Evolutionary conservation across 140 eudicot species (phyloP).

Genomic region (Erigeron philadelphicus): DNA sequence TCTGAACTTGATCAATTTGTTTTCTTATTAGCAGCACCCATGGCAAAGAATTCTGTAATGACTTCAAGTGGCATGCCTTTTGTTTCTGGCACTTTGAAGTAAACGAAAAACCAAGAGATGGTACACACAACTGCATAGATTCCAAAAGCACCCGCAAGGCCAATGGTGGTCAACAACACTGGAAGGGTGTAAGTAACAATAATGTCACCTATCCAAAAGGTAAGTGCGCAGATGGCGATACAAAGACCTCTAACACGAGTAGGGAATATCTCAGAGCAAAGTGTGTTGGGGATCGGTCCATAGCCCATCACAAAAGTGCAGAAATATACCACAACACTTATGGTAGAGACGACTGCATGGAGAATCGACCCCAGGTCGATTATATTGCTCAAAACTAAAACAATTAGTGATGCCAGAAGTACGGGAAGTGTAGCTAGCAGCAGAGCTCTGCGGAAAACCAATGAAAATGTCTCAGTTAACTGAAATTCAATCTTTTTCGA

Average conservation of each 20-base stretch:
- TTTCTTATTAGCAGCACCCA: slow-evolving; percentile 63
- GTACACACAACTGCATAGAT: slow-evolving; percentile 74
- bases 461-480: background rate
- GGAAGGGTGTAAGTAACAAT: slow-evolving; percentile 91
- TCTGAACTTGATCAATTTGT: slow-evolving; percentile 25
- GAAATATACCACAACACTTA: slow-evolving; percentile 73
- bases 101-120: slow-evolving; percentile 78
- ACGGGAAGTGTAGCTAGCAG: slow-evolving; percentile 72
- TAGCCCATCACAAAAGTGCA: slow-evolving; percentile 98
- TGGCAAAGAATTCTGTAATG: slow-evolving; percentile 87
- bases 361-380: slow-evolving; percentile 40
- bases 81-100: slow-evolving; percentile 84
- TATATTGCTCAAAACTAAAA: slow-evolving; percentile 60
- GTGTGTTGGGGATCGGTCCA: slow-evolving; percentile 95
- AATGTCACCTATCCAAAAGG: slow-evolving; percentile 89
- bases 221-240: slow-evolving; percentile 90
- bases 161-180: slow-evolving; percentile 67
- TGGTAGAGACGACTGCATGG: slow-evolving; percentile 77
- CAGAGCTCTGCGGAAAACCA: slow-evolving; percentile 41
- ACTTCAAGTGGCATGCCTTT: slow-evolving; percentile 99
- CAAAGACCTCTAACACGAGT: slow-evolving; percentile 95
- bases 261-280: slow-evolving; percentile 92
- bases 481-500: background rate
- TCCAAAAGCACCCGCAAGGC: slow-evolving; percentile 86
- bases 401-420: slow-evolving; percentile 52